A percentile compares a stretch with the other conserved stretches of the same genome.
Evolutionary conservation across 225 moss, liverwort and hornwort species (phyloP).

Genomic region (Bryum argenteum): DNA sequence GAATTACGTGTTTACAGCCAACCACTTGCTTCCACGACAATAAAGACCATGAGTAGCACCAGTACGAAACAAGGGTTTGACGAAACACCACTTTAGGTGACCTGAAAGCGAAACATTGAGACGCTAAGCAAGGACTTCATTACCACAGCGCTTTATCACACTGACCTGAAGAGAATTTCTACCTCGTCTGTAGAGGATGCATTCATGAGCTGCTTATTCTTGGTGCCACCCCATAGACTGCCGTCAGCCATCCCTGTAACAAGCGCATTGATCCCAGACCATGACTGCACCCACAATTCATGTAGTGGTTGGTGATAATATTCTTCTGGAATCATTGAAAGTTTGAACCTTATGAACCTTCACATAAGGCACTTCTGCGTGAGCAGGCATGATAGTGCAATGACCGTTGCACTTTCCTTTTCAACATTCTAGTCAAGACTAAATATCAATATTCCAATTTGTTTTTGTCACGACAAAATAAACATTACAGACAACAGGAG

Average conservation of each 20-base stretch:
- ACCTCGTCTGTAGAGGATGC: slow-evolving; percentile 48
- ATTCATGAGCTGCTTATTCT: slow-evolving; percentile 34
- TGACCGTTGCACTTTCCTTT: not conserved
- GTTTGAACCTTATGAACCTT: not conserved
- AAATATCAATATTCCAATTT: not conserved
- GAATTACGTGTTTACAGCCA: not conserved
- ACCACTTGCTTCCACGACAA: not conserved
- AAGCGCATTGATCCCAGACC: slow-evolving; percentile 35
- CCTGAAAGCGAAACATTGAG: not conserved
- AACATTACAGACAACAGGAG: not conserved
- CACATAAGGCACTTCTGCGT: not conserved
- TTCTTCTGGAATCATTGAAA: not conserved
- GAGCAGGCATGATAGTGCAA: not conserved
- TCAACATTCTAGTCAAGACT: not conserved
- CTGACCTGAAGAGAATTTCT: slow-evolving; percentile 50
- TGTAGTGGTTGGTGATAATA: slow-evolving; percentile 1
- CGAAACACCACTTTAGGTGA: not conserved
- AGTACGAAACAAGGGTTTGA: not conserved
- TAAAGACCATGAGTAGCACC: not conserved
- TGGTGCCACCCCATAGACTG: slow-evolving; percentile 49
- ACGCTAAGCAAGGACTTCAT: not conserved
- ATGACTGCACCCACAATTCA: slow-evolving; percentile 31
- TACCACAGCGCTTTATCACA: not conserved
- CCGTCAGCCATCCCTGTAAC: slow-evolving; percentile 56
- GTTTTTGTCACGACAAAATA: slow-evolving; percentile 1